Evolutionary conservation across 129 eudicot species (phyloP), one percentile per base, ranked within the genome.

Genomic region (Artemisia annua): DNA sequence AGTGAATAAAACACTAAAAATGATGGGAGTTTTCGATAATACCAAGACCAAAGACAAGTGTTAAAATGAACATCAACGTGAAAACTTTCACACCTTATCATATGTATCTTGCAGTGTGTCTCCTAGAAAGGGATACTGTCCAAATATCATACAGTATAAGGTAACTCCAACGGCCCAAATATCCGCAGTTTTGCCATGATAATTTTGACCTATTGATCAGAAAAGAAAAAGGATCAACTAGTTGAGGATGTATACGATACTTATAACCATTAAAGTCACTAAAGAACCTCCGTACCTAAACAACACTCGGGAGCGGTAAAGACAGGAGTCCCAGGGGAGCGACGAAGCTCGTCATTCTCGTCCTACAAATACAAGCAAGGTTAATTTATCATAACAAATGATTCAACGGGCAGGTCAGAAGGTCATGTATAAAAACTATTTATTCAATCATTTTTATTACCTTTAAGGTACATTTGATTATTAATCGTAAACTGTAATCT

Each of bases 141-240:
- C 98, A 56, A 92, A 56, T 16, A 92, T 66, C 91, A 89, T 83
- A 64, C 87, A 89, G 79, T 92, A 87, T 82, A 92, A 83, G 28
- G 98, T 89, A 66, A 85, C 89, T 74, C 98, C 98, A 79, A 85
- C 94, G 6, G 98, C 98, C 98, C 98, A 92, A 0, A 89, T 92
- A 83, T 92, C 98, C 17, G 98, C 98, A 70, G 89, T 83, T 87
- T 87, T 92, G 35, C 98, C 98, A 70, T 73, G 88, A 71, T 92
- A 92, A 30, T 85, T 87, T 74, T 81, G 73, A 67, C 98, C 98
- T 92, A 74, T 71, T 46, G 18, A 30, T 24, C 28, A 24, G 28
- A 24, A 24, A 24, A 24, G 28, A 24, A 24, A 24, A 24, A 24
- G 28, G 28, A 24, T 24, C 28, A 24, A 24, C 28, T 24, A 24